Evolutionary conservation across 805 yeast genomes (phyloP).

Genomic region (Teunomyces kruisii): DNA sequence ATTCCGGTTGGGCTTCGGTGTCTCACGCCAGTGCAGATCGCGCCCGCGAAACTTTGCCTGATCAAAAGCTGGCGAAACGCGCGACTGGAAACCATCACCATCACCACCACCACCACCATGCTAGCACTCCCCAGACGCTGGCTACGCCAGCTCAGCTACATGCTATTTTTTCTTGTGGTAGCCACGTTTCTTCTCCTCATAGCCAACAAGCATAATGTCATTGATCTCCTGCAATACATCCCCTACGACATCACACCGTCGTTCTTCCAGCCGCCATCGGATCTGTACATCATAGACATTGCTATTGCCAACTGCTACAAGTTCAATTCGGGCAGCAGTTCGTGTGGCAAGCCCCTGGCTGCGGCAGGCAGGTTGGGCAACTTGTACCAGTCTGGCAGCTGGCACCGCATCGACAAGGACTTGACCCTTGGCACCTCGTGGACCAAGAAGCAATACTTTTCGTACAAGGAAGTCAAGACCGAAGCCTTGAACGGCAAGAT

Average conservation of each 20-base stretch:
- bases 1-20: no score
- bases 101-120: slow-evolving; percentile 7
- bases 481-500: slow-evolving; percentile 16
- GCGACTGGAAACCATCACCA: no score
- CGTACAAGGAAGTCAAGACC: slow-evolving; percentile 25
- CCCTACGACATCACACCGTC: slow-evolving; percentile 7
- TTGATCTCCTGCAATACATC: slow-evolving; percentile 31
- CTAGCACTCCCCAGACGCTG: slow-evolving; percentile 32
- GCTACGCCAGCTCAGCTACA: slow-evolving; percentile 26
- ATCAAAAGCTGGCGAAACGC: no score
- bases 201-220: slow-evolving; percentile 40
- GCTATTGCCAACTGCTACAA: slow-evolving; percentile 34
- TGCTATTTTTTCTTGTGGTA: slow-evolving; percentile 15
- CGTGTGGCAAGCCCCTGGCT: slow-evolving; percentile 27
- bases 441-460: slow-evolving; percentile 41
- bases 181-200: slow-evolving; percentile 27
- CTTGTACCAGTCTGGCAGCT: slow-evolving; percentile 22
- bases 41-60: no score
- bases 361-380: slow-evolving; percentile 28
- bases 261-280: slow-evolving; percentile 44
- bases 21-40: no score
- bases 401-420: slow-evolving; percentile 49
- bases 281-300: slow-evolving; percentile 40
- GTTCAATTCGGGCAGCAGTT: slow-evolving; percentile 18
- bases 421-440: slow-evolving; percentile 45